phyloP scores from a whole-genome alignment of 1,139 yeast species.

The Sugiyamaella grinbergsii region DNA sequence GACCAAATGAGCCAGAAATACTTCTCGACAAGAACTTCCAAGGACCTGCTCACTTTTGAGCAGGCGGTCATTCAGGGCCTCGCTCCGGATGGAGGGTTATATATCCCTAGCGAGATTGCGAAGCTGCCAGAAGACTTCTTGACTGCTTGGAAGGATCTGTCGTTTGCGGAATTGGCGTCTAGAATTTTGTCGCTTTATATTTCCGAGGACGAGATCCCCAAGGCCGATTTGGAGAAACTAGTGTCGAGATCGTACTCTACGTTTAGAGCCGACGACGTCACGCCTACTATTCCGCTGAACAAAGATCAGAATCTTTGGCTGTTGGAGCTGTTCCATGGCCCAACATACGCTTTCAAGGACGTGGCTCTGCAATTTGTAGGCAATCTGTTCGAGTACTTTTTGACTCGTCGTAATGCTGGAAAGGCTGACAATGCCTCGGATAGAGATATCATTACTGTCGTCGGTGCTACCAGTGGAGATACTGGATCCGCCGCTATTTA shows the following conservation, averaged over 20 bases:
- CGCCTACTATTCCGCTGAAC: constrained; percentile 72
- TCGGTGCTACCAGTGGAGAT: constrained; percentile 99
- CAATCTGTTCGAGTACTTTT: constrained; percentile 88
- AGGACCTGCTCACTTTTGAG: constrained; percentile 70
- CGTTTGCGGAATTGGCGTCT: constrained; percentile 84
- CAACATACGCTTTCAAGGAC: constrained; percentile 98
- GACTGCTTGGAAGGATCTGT: constrained; percentile 66
- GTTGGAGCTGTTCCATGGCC: constrained; percentile 96
- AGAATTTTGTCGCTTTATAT: constrained; percentile 83
- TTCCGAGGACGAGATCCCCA: constrained; percentile 66
- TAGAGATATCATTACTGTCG: constrained; percentile 86
- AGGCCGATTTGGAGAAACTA: constrained; percentile 62
- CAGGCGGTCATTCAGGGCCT: constrained; percentile 92
- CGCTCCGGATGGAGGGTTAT: constrained; percentile 95
- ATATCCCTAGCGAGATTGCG: constrained; percentile 84
- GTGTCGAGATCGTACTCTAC: constrained; percentile 79
- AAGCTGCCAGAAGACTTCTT: constrained; percentile 61
- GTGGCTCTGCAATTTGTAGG: constrained; percentile 98
- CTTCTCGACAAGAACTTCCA: constrained; percentile 82
- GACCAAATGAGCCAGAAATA: constrained; percentile 48
- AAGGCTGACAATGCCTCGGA: constrained; percentile 55
- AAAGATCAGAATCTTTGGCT: constrained; percentile 63
- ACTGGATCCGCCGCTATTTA: constrained; percentile 99
- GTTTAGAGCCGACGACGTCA: constrained; percentile 80
- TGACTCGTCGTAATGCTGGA: constrained; percentile 71